Conservation (phyloP, 306 rosid species). For the Medicago lupulina region DNA sequence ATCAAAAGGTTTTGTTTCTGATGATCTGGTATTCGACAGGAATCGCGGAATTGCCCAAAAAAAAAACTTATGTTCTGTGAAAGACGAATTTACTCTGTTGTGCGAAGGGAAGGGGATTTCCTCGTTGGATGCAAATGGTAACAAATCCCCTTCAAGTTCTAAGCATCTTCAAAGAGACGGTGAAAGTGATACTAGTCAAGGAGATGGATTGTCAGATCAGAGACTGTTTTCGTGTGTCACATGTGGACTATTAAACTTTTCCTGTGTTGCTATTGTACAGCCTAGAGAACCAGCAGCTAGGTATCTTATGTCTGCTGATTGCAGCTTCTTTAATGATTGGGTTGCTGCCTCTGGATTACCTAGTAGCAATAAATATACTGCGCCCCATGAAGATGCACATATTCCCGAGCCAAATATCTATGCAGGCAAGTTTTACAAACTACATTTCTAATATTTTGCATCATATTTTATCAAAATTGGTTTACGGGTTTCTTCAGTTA, state of each 20-base stretch:
- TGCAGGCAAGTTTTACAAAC: constrained; percentile 60
- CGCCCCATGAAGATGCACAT: constrained; percentile 49
- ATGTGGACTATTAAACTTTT: constrained; percentile 92
- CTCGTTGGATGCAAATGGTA: constrained; percentile 52
- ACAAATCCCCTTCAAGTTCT: constrained; percentile 54
- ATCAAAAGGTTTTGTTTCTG: constrained; percentile 69
- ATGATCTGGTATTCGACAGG: constrained; percentile 61
- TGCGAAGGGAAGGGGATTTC: constrained; percentile 58
- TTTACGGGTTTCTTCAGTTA: constrained; percentile 29
- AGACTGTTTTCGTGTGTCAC: constrained; percentile 95
- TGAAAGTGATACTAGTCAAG: constrained; percentile 54
- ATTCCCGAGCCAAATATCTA: constrained; percentile 46
- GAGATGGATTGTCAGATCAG: constrained; percentile 80
- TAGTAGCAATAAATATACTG: constrained; percentile 47
- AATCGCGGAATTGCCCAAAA: constrained; percentile 59
- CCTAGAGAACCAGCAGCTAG: constrained; percentile 89
- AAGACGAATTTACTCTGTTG: constrained; percentile 58
- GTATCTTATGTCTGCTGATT: constrained; percentile 88
- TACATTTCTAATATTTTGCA: constrained; percentile 29
- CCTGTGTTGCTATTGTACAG: constrained; percentile 90
- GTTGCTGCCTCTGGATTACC: constrained; percentile 70
- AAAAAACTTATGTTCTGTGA: constrained; percentile 59
- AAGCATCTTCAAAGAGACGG: constrained; percentile 45
- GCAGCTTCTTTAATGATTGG: constrained; percentile 91
- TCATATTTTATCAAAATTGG: constrained; percentile 28